Conservation (phyloP, 768 basidiomycete genomes). For the Lactifluus piperatus region DNA sequence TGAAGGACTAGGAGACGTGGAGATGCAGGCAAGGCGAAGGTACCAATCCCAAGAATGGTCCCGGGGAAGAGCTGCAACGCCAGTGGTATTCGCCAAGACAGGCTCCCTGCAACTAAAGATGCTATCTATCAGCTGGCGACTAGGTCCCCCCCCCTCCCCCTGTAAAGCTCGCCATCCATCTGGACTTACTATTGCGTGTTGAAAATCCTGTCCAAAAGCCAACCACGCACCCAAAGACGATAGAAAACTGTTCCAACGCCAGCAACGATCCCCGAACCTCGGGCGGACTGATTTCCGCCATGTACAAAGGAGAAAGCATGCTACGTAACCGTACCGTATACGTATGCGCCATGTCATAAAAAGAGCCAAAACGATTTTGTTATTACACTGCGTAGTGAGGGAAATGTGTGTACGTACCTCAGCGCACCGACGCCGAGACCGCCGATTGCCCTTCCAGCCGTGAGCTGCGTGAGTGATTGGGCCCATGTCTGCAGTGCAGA, state of each 20-base stretch:
- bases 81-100: slow-evolving; percentile 73
- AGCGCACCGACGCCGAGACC: slow-evolving; percentile 67
- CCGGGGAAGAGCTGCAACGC: slow-evolving; percentile 66
- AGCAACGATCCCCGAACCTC: slow-evolving; percentile 72
- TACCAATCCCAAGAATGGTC: slow-evolving; percentile 52
- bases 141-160: not conserved
- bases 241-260: slow-evolving; percentile 72
- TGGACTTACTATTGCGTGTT: slow-evolving; percentile 53
- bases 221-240: slow-evolving; percentile 71
- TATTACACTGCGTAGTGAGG: too few relatives aligned
- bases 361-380: too few relatives aligned
- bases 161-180: not conserved
- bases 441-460: slow-evolving; percentile 64
- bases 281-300: slow-evolving; percentile 78
- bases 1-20: slow-evolving; percentile 51
- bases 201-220: slow-evolving; percentile 79
- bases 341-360: too few relatives aligned
- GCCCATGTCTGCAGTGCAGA: slow-evolving; percentile 62
- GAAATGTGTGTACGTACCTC: slow-evolving; percentile 29
- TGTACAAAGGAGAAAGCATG: slow-evolving; percentile 74
- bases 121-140: too few relatives aligned
- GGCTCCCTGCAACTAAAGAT: slow-evolving; percentile 44
- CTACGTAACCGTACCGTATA: slow-evolving; percentile 28
- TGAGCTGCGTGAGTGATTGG: slow-evolving; percentile 44
- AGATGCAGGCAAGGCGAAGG: slow-evolving; percentile 49